Evolutionary conservation across 2,329 filamentous ascomycete genomes (phyloP), one percentile per base, ranked within the genome.

Genomic region (Aspergillus sclerotialis): DNA sequence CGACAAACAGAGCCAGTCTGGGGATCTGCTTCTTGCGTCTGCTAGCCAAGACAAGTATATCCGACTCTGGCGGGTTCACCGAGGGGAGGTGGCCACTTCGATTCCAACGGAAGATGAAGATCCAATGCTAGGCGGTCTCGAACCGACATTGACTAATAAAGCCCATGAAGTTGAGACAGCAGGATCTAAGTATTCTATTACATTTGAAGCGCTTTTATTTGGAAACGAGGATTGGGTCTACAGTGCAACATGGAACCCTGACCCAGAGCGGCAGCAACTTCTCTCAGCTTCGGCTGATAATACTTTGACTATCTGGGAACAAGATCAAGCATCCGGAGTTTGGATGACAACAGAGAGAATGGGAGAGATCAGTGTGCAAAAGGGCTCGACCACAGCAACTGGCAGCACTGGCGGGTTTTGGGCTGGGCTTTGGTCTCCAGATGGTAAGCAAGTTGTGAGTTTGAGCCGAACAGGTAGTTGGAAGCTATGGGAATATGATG

Each of bases 161-260:
- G 82, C 84, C 0, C 84, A 96, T 56, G 75, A 76, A 35, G 78
- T 98, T 38, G 73, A 75, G 27, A 71, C 76, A 2, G 68, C 64
- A 0, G 69, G 64, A 1, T 69, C 67, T 4, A 80, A 82, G 45
- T 90, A 84, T 60, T 84, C 83, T 5, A 72, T 94, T 36, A 94
- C 88, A 0, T 96, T 98, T 47, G 92, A 98, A 60, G 92, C 92
- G 1, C 69, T 98, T 3, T 73, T 98, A 5, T 75, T 98, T 3
- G 92, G 92, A 7, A 92, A 98, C 54, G 92, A 98, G 56, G 92
- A 98, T 53, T 98, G 92, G 92, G 90, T 98, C 37, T 96, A 94
- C 61, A 93, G 84, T 36, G 81, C 85, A 2, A 70, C 72, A 35
- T 95, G 89, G 89, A 73, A 75, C 39, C 69, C 70, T 5, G 58